Conservation (phyloP, 1,284 basidiomycete genomes). For the Irpex rosettiformis region DNA sequence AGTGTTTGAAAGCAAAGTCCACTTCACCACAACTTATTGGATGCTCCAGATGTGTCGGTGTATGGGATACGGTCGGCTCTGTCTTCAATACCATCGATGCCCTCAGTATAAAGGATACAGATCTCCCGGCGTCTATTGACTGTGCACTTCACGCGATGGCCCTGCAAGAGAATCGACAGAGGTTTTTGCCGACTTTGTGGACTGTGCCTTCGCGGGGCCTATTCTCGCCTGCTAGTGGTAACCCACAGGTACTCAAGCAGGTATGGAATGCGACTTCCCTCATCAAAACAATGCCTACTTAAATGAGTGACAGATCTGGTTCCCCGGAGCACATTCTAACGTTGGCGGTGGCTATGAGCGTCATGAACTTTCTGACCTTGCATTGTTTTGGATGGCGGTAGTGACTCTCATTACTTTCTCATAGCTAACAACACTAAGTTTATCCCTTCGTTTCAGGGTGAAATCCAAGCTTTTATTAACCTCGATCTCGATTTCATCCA, state of each 20-base stretch:
- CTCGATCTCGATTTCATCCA: conserved; percentile 20
- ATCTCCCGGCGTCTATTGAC: conserved; percentile 21
- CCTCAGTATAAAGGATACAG: conserved; percentile 22
- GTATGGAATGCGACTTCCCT: not conserved
- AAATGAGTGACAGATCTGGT: conserved; percentile 1
- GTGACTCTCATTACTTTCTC: not conserved
- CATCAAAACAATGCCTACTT: not conserved
- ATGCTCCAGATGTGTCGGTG: conserved; percentile 23
- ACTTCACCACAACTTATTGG: not conserved
- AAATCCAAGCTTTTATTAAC: conserved; percentile 17
- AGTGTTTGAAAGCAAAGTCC: not conserved
- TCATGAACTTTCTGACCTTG: conserved; percentile 6
- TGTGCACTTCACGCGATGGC: conserved; percentile 26
- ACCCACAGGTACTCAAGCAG: not conserved
- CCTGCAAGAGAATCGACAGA: conserved; percentile 27
- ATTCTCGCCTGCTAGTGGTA: not conserved
- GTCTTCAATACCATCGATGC: conserved; percentile 18
- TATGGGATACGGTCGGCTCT: conserved; percentile 29
- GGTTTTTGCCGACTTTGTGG: conserved; percentile 27
- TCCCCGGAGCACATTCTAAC: conserved; percentile 6
- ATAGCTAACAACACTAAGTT: not conserved
- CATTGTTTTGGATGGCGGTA: conserved; percentile 9
- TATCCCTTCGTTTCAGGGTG: conserved; percentile 12
- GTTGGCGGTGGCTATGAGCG: conserved; percentile 4
- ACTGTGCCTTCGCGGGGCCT: not conserved